Percentiles rank a stretch among this genome's conserved stretches.
Evolutionary conservation across 2,329 filamentous ascomycete species (phyloP).

Genomic region (Orbilia blumenaviensis): DNA sequence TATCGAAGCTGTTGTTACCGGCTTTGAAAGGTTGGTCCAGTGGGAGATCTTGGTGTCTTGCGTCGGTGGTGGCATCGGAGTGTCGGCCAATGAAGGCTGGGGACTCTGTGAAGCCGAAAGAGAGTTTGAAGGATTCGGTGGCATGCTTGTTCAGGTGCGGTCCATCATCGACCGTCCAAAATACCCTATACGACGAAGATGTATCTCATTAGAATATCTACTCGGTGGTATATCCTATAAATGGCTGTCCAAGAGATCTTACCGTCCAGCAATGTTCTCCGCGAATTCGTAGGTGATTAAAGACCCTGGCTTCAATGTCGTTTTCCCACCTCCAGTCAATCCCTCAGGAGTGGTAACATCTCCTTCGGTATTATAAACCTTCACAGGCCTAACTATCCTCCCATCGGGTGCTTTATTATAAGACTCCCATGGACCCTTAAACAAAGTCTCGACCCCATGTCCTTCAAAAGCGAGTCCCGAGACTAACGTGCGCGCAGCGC

Average conservation of each 20-base stretch:
- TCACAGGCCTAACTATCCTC: conserved; percentile 59
- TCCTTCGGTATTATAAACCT: conserved; percentile 60
- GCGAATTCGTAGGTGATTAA: conserved; percentile 62
- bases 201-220: conserved; percentile 58
- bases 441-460: conserved; percentile 57
- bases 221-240: not conserved
- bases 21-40: conserved; percentile 58
- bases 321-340: conserved; percentile 39
- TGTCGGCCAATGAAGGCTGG: conserved; percentile 59
- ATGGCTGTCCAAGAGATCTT: conserved; percentile 16
- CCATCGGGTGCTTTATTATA: conserved; percentile 61
- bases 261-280: conserved; percentile 63
- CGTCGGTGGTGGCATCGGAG: conserved; percentile 60
- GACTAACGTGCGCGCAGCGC: conserved; percentile 39
- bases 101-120: conserved; percentile 61
- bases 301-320: conserved; percentile 59
- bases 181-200: not conserved
- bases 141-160: conserved; percentile 7
- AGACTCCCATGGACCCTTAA: conserved; percentile 62
- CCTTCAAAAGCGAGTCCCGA: conserved; percentile 38
- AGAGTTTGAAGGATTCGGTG: conserved; percentile 54
- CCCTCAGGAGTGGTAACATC: conserved; percentile 57
- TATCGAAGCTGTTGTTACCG: conserved; percentile 60
- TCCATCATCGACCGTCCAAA: conserved; percentile 30
- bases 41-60: conserved; percentile 58